Evolutionary conservation across 306 rosid genomes (phyloP).

Genomic region (Malus orientalis): DNA sequence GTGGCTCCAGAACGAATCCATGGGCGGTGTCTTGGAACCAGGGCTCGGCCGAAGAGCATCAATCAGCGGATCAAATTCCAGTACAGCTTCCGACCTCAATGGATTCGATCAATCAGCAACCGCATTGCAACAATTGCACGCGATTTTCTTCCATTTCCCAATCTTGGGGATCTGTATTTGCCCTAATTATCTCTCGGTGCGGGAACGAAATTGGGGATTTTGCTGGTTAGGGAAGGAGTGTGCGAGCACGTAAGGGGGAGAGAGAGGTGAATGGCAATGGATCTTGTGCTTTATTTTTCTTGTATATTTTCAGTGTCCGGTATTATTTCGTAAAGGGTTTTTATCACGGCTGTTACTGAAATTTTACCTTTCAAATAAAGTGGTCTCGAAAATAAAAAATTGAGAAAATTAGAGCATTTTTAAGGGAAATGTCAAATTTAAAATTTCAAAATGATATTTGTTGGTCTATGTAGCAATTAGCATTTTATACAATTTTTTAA

Average conservation of each 20-base stretch:
- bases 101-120: constrained; percentile 3
- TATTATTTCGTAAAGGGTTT: too few species aligned
- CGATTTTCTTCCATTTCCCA: not conserved
- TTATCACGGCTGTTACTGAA: too few species aligned
- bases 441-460: too few species aligned
- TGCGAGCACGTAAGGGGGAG: not conserved
- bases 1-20: constrained; percentile 53
- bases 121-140: not conserved
- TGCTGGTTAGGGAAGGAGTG: not conserved
- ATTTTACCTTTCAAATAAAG: too few species aligned
- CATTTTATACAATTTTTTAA: too few species aligned
- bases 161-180: constrained; percentile 13
- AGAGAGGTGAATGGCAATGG: not conserved
- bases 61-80: constrained; percentile 5
- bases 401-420: too few species aligned
- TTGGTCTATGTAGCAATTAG: too few species aligned
- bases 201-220: not conserved
- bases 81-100: not conserved
- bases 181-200: constrained; percentile 16
- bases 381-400: too few species aligned
- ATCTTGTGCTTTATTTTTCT: not conserved
- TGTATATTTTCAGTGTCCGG: too few species aligned
- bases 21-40: constrained; percentile 13
- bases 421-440: too few species aligned
- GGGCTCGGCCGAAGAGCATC: constrained; percentile 21